A percentile compares a stretch with the other conserved stretches of the same genome.
Evolutionary conservation across 2,329 filamentous ascomycete species (phyloP).

Genomic region (Fusarium sterilihyphosum): DNA sequence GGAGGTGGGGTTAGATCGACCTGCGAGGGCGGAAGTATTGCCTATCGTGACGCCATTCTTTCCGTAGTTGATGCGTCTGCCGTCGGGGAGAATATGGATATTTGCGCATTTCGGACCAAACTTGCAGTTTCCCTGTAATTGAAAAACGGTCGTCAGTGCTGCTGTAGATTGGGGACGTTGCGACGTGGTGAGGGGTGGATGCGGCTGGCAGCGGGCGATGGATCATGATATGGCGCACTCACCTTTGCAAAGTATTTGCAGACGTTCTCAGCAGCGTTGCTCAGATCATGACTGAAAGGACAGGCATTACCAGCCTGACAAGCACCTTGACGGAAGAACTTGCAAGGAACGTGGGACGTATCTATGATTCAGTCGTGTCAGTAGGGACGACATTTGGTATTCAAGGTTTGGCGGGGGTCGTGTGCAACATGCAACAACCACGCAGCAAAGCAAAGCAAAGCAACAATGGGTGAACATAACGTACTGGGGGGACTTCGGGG

Average conservation of each 20-base stretch:
- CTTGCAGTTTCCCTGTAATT: constrained; percentile 90
- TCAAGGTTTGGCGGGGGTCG: constrained; percentile 37
- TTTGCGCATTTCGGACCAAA: constrained; percentile 98
- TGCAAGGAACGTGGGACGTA: constrained; percentile 97
- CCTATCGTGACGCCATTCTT: constrained; percentile 75
- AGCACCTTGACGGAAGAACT: constrained; percentile 96
- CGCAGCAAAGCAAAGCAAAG: neutral
- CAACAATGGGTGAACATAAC: constrained; percentile 7
- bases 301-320: constrained; percentile 97
- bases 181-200: constrained; percentile 16
- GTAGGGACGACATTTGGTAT: constrained; percentile 24
- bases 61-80: constrained; percentile 86
- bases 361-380: constrained; percentile 63
- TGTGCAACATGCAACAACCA: constrained; percentile 41
- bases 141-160: constrained; percentile 31
- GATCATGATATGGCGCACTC: constrained; percentile 47
- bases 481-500: constrained; percentile 71
- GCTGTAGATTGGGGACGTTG: constrained; percentile 7
- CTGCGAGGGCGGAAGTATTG: constrained; percentile 67
- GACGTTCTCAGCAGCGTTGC: constrained; percentile 83
- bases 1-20: constrained; percentile 66
- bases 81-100: constrained; percentile 93
- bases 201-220: constrained; percentile 16
- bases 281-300: constrained; percentile 94
- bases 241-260: constrained; percentile 99